A percentile compares a stretch with the other conserved stretches of the same genome.
phyloP scores from a whole-genome alignment of 2,329 filamentous ascomycete species.

The Fonsecaea pugnacius region DNA sequence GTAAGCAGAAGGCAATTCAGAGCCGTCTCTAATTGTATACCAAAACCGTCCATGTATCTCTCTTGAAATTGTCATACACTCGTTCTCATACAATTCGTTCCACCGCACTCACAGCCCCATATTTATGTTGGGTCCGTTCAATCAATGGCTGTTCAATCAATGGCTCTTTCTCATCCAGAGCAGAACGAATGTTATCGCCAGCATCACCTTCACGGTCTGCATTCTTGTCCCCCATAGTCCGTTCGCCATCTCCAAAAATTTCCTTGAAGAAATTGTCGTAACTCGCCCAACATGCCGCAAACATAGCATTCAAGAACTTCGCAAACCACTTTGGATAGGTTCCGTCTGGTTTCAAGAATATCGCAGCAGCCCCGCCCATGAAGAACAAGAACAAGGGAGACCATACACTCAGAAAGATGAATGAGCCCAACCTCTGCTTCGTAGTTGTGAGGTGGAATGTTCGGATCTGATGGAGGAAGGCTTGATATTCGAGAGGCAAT shows the following conservation, averaged over 20 bases:
- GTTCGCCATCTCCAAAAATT: constrained; percentile 85
- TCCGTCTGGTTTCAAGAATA: constrained; percentile 69
- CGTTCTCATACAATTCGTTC: constrained; percentile 23
- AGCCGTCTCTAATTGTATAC: neutral
- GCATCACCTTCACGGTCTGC: constrained; percentile 22
- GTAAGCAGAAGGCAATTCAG: neutral
- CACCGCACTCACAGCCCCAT: constrained; percentile 23
- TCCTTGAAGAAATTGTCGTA: constrained; percentile 69
- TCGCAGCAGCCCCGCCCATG: constrained; percentile 48
- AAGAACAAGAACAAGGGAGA: constrained; percentile 62
- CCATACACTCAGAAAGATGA: constrained; percentile 66
- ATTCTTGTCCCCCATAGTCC: constrained; percentile 49
- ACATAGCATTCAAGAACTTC: constrained; percentile 56
- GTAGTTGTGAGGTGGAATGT: constrained; percentile 71
- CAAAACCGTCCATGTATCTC: neutral
- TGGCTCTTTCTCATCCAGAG: constrained; percentile 31
- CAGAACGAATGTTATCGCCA: neutral
- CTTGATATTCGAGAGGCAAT: constrained; percentile 77
- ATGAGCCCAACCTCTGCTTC: constrained; percentile 68
- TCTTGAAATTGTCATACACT: neutral
- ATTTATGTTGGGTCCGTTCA: constrained; percentile 21
- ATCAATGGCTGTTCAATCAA: constrained; percentile 30
- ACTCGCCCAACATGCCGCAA: constrained; percentile 63
- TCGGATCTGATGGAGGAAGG: constrained; percentile 70
- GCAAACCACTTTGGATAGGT: constrained; percentile 70